These are phyloP conservation scores for Amorphotheca resinae DNA, from an alignment of 495 filamentous ascomycete species.

Conservation along the genomic window DNA sequence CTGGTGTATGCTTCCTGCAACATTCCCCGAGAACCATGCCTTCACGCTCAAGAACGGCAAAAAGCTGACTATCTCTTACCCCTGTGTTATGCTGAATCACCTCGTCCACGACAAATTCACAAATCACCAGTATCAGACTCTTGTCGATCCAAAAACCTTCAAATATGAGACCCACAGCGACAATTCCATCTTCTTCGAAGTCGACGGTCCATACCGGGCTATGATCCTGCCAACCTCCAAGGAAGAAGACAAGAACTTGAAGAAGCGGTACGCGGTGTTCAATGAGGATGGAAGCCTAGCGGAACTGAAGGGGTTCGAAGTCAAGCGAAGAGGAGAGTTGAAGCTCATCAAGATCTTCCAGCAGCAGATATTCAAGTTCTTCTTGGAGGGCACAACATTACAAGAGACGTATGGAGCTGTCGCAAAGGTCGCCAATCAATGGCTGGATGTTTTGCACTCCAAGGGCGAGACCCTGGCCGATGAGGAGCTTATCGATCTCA, in stretches of 20 bases:
- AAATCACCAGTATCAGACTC: constrained; percentile 90
- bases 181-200: constrained; percentile 99
- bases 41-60: constrained; percentile 93
- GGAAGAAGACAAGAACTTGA: constrained; percentile 98
- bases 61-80: constrained; percentile 89
- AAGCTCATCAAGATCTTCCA: constrained; percentile 99
- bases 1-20: constrained; percentile 97
- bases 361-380: constrained; percentile 98
- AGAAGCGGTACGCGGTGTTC: constrained; percentile 98
- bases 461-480: constrained; percentile 81
- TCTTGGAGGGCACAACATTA: constrained; percentile 78
- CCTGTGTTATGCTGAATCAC: constrained; percentile 98
- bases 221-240: constrained; percentile 98
- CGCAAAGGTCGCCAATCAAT: constrained; percentile 88
- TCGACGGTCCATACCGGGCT: constrained; percentile 91
- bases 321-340: constrained; percentile 94
- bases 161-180: constrained; percentile 93
- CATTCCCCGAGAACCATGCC: constrained; percentile 92
- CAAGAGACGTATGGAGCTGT: constrained; percentile 83
- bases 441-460: constrained; percentile 86
- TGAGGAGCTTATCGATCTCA: constrained; percentile 95
- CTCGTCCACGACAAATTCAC: constrained; percentile 92
- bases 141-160: constrained; percentile 66
- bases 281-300: constrained; percentile 93
- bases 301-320: constrained; percentile 96